These are phyloP conservation scores for cucumber (Cucumis sativus) DNA, from an alignment of 306 rosid species.

Conservation along the genomic window DNA sequence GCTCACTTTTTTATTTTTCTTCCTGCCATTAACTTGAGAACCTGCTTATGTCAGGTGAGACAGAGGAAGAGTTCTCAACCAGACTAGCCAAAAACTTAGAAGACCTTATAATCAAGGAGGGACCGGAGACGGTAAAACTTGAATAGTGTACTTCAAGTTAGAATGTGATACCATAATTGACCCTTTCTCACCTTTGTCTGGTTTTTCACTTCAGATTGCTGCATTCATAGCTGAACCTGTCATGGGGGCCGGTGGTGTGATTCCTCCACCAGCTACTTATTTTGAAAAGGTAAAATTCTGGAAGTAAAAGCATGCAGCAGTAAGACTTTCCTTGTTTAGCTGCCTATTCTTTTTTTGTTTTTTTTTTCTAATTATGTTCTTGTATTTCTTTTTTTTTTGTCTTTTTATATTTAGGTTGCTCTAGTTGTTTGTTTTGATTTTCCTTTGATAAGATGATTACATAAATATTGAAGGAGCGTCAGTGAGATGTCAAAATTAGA, in stretches of 20 bases:
- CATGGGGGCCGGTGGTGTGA: conserved; percentile 98
- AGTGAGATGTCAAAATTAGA: background rate
- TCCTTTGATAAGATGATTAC: background rate
- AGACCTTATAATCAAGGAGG: conserved; percentile 80
- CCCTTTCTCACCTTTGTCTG: background rate
- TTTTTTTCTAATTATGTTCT: background rate
- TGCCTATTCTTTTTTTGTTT: background rate
- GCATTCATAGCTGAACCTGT: conserved; percentile 98
- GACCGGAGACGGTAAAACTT: conserved; percentile 77
- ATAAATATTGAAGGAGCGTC: background rate
- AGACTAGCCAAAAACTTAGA: conserved; percentile 85
- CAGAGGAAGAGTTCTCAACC: conserved; percentile 87
- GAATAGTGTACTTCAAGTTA: background rate
- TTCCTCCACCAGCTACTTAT: conserved; percentile 76
- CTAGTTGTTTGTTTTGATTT: background rate
- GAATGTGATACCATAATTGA: background rate
- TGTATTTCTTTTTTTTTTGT: background rate
- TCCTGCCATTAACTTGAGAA: conserved; percentile 9
- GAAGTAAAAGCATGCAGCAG: background rate
- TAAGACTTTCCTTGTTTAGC: background rate
- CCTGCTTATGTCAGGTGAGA: conserved; percentile 54
- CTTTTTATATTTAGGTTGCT: background rate
- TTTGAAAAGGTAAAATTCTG: conserved; percentile 63
- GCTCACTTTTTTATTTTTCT: background rate
- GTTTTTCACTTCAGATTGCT: conserved; percentile 47